Percentiles rank a stretch among this genome's conserved stretches.
phyloP scores from a whole-genome alignment of 176 grass and related monocot genomes.

The Avena sativa region DNA sequence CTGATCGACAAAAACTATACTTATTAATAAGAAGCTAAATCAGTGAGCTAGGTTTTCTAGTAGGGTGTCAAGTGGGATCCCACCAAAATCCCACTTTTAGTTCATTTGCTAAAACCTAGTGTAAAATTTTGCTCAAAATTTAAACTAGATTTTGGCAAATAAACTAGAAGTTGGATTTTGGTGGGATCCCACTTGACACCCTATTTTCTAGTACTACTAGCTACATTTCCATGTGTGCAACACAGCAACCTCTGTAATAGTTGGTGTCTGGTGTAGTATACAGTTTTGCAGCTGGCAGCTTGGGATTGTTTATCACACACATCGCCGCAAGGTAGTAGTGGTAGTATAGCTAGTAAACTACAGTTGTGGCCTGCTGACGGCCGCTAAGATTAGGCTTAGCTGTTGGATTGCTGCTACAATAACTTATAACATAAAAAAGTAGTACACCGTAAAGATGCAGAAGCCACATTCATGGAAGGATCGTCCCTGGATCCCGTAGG shows the following conservation, averaged over 20 bases:
- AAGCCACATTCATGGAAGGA: constrained; percentile 37
- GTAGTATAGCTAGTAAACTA: neutral
- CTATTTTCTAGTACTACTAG: neutral
- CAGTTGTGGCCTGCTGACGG: neutral
- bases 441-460: neutral
- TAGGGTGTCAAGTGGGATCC: too few species aligned
- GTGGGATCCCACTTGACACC: too few species aligned
- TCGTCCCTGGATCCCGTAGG: constrained; percentile 10
- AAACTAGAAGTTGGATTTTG: too few species aligned
- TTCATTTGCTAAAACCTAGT: too few species aligned
- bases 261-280: neutral
- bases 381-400: constrained; percentile 16
- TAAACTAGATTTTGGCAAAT: too few species aligned
- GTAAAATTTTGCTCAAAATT: too few species aligned
- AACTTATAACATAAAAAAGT: neutral
- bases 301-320: constrained; percentile 10
- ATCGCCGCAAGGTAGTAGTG: neutral
- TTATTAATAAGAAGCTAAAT: neutral
- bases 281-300: constrained; percentile 30
- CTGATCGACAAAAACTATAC: neutral
- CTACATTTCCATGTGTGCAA: neutral
- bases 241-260: neutral
- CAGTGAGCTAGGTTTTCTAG: neutral
- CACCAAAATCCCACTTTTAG: too few species aligned
- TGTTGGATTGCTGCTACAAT: neutral